Evolutionary conservation across 495 filamentous ascomycete species (phyloP).

Genomic region (Neurospora sp.): DNA sequence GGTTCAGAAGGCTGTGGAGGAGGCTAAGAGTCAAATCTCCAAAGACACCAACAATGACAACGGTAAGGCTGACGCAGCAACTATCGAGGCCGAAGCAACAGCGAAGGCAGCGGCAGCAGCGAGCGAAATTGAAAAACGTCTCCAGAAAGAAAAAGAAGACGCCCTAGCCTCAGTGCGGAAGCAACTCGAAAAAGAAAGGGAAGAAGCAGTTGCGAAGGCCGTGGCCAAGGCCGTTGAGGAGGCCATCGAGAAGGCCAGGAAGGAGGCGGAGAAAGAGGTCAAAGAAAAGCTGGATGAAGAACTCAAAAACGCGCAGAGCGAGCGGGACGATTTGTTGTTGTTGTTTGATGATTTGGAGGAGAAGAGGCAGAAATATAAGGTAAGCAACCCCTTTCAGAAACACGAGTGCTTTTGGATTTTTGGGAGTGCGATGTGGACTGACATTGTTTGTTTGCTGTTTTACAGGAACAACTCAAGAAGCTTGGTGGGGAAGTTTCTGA

Average conservation of each 20-base stretch:
- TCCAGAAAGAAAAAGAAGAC: background rate
- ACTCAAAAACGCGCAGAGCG: constrained; percentile 50
- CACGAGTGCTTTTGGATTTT: background rate
- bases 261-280: constrained; percentile 11
- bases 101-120: background rate
- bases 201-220: background rate
- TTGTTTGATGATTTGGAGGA: constrained; percentile 86
- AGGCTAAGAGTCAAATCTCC: constrained; percentile 1
- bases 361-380: constrained; percentile 71
- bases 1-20: constrained; percentile 9
- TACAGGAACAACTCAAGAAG: constrained; percentile 57
- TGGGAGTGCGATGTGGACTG: constrained; percentile 15
- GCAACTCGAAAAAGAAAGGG: background rate
- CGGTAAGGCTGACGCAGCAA: background rate
- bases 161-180: background rate
- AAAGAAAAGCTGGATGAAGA: constrained; percentile 52
- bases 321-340: constrained; percentile 77
- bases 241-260: background rate
- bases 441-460: constrained; percentile 11
- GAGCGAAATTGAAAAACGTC: background rate
- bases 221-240: background rate
- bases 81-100: background rate
- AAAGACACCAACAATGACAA: background rate
- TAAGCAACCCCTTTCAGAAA: constrained; percentile 20
- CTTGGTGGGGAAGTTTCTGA: constrained; percentile 69